Percentiles rank a stretch among this genome's conserved stretches.
These are phyloP conservation scores for Diutina catenulata DNA, from an alignment of 1,139 yeast species.

Conservation along the genomic window DNA sequence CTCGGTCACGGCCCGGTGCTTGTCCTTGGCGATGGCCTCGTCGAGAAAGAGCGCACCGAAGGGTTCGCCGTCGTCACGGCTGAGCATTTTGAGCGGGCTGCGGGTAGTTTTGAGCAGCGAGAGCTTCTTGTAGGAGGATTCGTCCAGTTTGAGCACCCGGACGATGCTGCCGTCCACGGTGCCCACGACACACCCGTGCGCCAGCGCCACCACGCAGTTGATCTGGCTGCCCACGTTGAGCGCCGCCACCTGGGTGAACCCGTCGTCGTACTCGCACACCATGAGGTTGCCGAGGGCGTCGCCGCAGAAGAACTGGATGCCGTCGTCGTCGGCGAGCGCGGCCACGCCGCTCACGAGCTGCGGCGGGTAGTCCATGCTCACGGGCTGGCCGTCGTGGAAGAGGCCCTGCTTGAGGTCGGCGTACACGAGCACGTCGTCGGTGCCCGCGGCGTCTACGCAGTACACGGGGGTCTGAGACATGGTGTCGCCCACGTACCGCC, in stretches of 20 bases:
- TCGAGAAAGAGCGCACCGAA: background rate
- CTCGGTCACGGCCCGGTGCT: slow-evolving; percentile 7
- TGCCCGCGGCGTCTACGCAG: background rate
- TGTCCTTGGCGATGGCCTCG: background rate
- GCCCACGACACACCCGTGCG: slow-evolving; percentile 15
- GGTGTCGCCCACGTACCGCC: background rate
- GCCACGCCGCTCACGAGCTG: background rate
- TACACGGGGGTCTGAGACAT: background rate
- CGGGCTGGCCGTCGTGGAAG: background rate
- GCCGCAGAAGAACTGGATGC: background rate
- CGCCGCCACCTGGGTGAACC: slow-evolving; percentile 9
- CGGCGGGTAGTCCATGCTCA: background rate
- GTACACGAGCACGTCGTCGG: background rate
- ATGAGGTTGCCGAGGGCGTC: background rate
- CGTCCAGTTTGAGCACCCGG: slow-evolving; percentile 6
- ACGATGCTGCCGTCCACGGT: slow-evolving; percentile 27
- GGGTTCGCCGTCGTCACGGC: slow-evolving; percentile 5
- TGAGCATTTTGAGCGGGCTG: background rate
- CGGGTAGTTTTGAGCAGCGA: background rate
- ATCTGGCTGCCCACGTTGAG: slow-evolving; percentile 24
- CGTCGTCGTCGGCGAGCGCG: background rate
- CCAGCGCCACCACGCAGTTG: slow-evolving; percentile 11
- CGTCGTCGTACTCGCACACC: background rate
- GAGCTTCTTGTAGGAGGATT: background rate
- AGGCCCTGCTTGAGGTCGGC: background rate